A percentile compares a stretch with the other conserved stretches of the same genome.
phyloP scores from a whole-genome alignment of 306 rosid genomes.

The Urtica urens region DNA sequence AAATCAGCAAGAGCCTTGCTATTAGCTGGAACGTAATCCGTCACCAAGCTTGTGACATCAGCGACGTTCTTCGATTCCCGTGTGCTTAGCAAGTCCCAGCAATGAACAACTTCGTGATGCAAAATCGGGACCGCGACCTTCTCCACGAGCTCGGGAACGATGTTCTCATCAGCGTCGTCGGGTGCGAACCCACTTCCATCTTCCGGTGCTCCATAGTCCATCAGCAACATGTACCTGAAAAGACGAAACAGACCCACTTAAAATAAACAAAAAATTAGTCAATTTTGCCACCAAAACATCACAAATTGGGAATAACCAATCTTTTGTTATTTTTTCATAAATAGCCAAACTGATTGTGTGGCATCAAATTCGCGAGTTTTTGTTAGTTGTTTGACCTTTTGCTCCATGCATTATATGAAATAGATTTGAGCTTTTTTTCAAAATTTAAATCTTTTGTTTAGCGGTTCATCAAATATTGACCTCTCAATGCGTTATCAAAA shows the following conservation, averaged over 20 bases:
- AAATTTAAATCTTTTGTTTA: no score
- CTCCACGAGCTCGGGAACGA: constrained; percentile 83
- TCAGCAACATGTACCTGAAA: constrained; percentile 66
- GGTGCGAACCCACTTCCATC: constrained; percentile 51
- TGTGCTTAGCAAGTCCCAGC: constrained; percentile 89
- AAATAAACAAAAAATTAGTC: not conserved
- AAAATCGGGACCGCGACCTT: constrained; percentile 89
- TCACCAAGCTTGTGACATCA: constrained; percentile 64
- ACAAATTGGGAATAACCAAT: no score
- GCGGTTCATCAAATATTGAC: no score
- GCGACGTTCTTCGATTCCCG: constrained; percentile 64
- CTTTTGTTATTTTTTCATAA: no score
- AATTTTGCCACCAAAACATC: no score
- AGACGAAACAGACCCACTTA: constrained; percentile 1
- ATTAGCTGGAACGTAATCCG: constrained; percentile 68
- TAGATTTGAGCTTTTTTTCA: no score
- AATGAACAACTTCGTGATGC: constrained; percentile 67
- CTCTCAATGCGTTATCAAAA: no score
- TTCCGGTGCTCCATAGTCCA: constrained; percentile 55
- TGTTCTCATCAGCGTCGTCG: constrained; percentile 77
- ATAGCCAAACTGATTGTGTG: no score
- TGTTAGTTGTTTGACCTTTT: no score
- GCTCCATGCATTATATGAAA: no score
- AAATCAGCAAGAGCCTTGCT: constrained; percentile 77
- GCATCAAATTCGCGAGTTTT: no score